Base-by-base conservation (phyloP, 179 eudicot species). In the Actinidia chinensis region DNA sequence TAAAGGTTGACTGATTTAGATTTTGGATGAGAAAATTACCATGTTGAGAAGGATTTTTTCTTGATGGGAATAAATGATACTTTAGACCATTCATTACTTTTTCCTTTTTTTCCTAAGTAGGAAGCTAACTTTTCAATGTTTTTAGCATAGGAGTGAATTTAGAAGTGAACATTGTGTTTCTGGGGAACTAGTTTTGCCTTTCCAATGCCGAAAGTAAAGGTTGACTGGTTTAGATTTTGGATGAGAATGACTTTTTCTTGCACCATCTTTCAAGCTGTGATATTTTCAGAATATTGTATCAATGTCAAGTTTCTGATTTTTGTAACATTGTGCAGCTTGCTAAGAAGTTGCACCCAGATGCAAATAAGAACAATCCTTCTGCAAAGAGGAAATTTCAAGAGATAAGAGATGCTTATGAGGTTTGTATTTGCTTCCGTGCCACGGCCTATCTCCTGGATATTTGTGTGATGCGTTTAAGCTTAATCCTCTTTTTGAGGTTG, bases 351-450 rank as follows among this genome's bases (percentile, higher is more conserved):
- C 98, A 94, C 84, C 98, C 98, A 47, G 98, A 94, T 82, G 90
- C 92, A 60, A 94, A 93, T 78, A 90, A 87, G 83, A 93, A 82
- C 60, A 90, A 84, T 87, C 92, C 94, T 78, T 81, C 91, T 14
- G 96, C 97, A 42, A 93, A 91, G 89, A 88, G 92, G 77, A 93
- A 91, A 82, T 94, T 94, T 89, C 97, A 89, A 86, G 97, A 94
- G 88, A 90, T 94, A 82, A 93, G 94, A 86, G 97, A 94, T 81
- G 98, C 97, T 55, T 94, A 94, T 71, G 98, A 94, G 97, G 98
- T 94, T 75, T 78, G 89, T 86, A 58, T 50, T 75, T 48, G 43
- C 72, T 36, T 71, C 23, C 55, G 9, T 33, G 64, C n/a, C n/a
- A n/a, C 81, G 23, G 48, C 22, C 28, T 74, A 47, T 63, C 70